Evolutionary conservation across 257 asterid genomes (phyloP).

Genomic region (Solanum gandarillasii): DNA sequence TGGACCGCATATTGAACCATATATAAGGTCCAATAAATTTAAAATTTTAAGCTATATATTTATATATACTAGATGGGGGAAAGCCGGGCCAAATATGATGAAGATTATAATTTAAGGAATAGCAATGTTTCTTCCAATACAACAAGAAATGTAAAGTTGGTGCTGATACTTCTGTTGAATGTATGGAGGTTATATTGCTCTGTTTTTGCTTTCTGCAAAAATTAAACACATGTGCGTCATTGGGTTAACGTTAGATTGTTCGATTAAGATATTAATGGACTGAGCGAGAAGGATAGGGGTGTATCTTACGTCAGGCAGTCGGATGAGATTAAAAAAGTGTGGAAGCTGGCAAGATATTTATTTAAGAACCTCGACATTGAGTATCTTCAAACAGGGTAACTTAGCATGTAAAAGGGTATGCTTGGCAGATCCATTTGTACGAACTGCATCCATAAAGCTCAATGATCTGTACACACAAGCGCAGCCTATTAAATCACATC

Average conservation of each 20-base stretch:
- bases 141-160: neutral
- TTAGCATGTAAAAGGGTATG: too few relatives aligned
- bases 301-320: neutral
- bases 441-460: too few relatives aligned
- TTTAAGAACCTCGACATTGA: too few relatives aligned
- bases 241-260: neutral
- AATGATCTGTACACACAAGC: too few relatives aligned
- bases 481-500: slow-evolving; percentile 34
- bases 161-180: neutral
- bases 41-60: neutral
- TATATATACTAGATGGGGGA: neutral
- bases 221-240: neutral
- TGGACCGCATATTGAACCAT: neutral
- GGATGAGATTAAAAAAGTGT: neutral
- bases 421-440: neutral
- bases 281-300: neutral
- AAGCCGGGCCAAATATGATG: neutral
- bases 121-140: neutral
- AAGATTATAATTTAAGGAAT: neutral
- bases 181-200: neutral
- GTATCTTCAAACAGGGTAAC: neutral
- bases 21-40: neutral
- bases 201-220: neutral
- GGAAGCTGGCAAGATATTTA: neutral
- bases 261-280: neutral